These are phyloP conservation scores for Baeospora myosura DNA, from an alignment of 1,284 basidiomycete genomes.

Conservation along the genomic window DNA sequence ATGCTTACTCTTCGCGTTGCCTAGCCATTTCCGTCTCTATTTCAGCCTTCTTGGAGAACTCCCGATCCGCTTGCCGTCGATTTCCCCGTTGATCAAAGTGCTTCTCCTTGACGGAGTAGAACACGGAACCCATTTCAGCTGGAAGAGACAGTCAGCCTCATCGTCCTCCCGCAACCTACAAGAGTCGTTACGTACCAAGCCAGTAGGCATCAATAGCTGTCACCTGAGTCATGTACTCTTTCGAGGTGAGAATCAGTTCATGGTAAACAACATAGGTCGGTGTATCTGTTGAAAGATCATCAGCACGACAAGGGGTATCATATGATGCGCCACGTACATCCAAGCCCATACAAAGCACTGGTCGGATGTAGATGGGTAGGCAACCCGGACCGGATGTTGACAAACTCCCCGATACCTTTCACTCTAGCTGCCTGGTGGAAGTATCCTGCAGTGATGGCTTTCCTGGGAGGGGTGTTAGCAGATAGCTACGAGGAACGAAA, in stretches of 20 bases:
- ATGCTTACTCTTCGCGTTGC: constrained; percentile 76
- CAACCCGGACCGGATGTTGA: constrained; percentile 92
- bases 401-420: constrained; percentile 98
- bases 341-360: constrained; percentile 91
- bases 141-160: constrained; percentile 7
- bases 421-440: constrained; percentile 98
- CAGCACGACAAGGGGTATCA: constrained; percentile 5
- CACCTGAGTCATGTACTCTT: constrained; percentile 96
- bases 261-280: constrained; percentile 97
- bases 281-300: constrained; percentile 52
- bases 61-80: constrained; percentile 69
- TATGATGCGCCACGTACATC: constrained; percentile 53
- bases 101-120: constrained; percentile 93
- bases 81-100: constrained; percentile 83
- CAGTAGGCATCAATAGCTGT: constrained; percentile 93
- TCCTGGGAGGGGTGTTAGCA: constrained; percentile 42
- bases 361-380: constrained; percentile 95
- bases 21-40: constrained; percentile 85
- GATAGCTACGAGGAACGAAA: constrained; percentile 3
- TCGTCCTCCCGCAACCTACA: neutral
- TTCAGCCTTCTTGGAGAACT: constrained; percentile 86
- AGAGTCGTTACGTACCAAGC: constrained; percentile 54
- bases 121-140: constrained; percentile 90
- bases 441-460: constrained; percentile 96
- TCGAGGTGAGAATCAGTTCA: constrained; percentile 89